Base-by-base conservation (phyloP, 2,329 filamentous ascomycete genomes). In the Pestalotiopsis sp. region DNA sequence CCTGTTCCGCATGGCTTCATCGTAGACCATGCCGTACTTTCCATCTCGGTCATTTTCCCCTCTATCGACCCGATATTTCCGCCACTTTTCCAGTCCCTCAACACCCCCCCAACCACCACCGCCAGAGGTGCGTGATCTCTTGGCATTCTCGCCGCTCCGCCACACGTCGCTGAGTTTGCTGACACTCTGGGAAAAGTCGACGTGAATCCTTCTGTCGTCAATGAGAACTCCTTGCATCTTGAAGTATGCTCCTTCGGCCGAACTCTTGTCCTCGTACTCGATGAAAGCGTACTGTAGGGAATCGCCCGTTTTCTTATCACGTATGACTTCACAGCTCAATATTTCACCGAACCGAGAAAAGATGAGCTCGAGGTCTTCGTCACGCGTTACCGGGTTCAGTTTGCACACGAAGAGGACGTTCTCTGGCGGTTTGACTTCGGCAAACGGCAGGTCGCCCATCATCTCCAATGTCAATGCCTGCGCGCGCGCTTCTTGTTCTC, bases 371-470 rank as follows among this genome's bases (percentile, higher is more conserved):
- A 99, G 85, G 78, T 99, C 96, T 76, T 97, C 92, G 76, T 98
- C 95, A 77, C 93, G 92, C 11, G 96, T 99, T 61, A 99, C 94
- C 0, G 96, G 96, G 75, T 99, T 99, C 58, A 99, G 86, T 80
- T 99, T 99, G 91, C 96, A 99, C 58, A 99, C 95, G 78, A 99
- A 99, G 2, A 99, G 86, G 14, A 99, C 91, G 79, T 99, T 98
- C 82, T 99, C 96, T 0, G 96, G 96, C 4, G 96, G 96, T 75
- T 95, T 97, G 74, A 99, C 95, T 81, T 99, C 96, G 69, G 96
- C 96, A 80, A 98, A 99, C 4, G 96, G 96, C 69, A 99, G 84
- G 79, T 99, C 96, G 58, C 96, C 96, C 81, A 99, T 96, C 91
- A 99, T 97, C 83, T 99, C 96, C 62, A 99, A 86, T 1, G 95